Conservation (phyloP, 345 rosid genomes). For the Trapa incisa region DNA sequence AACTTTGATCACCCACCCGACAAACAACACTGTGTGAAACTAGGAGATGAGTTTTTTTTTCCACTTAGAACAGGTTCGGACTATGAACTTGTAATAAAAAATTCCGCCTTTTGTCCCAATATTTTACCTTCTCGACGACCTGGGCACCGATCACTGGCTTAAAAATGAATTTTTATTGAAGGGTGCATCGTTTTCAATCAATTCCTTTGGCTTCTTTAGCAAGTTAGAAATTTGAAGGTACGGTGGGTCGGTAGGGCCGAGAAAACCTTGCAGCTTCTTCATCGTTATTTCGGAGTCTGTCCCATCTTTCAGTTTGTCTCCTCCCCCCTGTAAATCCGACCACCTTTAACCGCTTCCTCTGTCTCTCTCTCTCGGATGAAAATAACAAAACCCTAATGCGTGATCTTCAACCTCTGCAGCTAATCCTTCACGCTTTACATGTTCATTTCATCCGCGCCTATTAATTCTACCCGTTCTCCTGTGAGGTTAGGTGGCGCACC, state of each 20-base stretch:
- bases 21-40: conserved; percentile 34
- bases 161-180: too few species aligned
- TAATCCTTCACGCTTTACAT: too few species aligned
- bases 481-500: too few species aligned
- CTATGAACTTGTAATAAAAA: not conserved
- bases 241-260: not conserved
- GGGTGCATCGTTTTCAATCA: conserved; percentile 1
- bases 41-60: conserved; percentile 35
- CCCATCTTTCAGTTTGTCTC: conserved; percentile 11
- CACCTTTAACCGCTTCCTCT: conserved; percentile 13
- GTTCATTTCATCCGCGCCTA: too few species aligned
- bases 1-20: conserved; percentile 29
- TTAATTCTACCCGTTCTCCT: too few species aligned
- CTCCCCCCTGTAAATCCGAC: conserved; percentile 32
- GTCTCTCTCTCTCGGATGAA: not conserved
- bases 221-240: not conserved
- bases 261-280: not conserved
- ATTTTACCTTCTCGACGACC: not conserved
- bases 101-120: not conserved
- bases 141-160: not conserved
- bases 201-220: conserved; percentile 2
- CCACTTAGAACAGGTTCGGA: conserved; percentile 19
- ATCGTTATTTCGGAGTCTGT: conserved; percentile 13
- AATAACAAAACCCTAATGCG: not conserved
- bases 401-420: too few species aligned